Conservation (phyloP, 495 filamentous ascomycete species). For the Penicillium canariense region DNA sequence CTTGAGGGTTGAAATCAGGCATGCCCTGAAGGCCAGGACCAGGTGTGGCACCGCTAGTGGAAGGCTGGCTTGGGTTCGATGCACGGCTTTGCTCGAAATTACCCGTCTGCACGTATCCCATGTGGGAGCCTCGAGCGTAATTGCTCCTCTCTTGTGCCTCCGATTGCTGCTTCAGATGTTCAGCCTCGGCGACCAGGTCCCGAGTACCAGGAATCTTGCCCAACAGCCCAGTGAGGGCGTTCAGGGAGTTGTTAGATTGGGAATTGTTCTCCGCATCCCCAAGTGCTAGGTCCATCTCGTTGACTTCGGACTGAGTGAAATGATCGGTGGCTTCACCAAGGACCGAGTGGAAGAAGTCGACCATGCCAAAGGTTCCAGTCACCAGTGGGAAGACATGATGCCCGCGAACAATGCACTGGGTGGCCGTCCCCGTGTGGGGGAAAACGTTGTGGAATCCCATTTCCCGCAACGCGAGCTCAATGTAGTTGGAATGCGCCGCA, state of each 20-base stretch:
- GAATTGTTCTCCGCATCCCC: slow-evolving; percentile 54
- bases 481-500: slow-evolving; percentile 92
- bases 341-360: slow-evolving; percentile 97
- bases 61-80: slow-evolving; percentile 13
- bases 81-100: slow-evolving; percentile 17
- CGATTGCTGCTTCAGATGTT: slow-evolving; percentile 69
- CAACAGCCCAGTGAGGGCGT: slow-evolving; percentile 68
- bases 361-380: slow-evolving; percentile 87
- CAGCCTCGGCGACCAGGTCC: slow-evolving; percentile 73
- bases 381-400: slow-evolving; percentile 81
- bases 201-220: slow-evolving; percentile 76
- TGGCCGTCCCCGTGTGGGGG: slow-evolving; percentile 73
- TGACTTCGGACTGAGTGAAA: slow-evolving; percentile 91
- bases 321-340: slow-evolving; percentile 93
- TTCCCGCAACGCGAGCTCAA: slow-evolving; percentile 82
- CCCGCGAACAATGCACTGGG: slow-evolving; percentile 70
- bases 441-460: slow-evolving; percentile 82
- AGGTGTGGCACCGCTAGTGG: slow-evolving; percentile 34
- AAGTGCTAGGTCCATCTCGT: slow-evolving; percentile 79
- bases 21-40: slow-evolving; percentile 64
- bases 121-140: slow-evolving; percentile 27
- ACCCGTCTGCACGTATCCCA: slow-evolving; percentile 30
- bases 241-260: slow-evolving; percentile 39
- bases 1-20: slow-evolving; percentile 77
- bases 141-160: slow-evolving; percentile 72